Evolutionary conservation across 192 early-diverging fungal genomes (phyloP), one percentile per base, ranked within the genome.

Genomic region (Cetraspora pellucida): DNA sequence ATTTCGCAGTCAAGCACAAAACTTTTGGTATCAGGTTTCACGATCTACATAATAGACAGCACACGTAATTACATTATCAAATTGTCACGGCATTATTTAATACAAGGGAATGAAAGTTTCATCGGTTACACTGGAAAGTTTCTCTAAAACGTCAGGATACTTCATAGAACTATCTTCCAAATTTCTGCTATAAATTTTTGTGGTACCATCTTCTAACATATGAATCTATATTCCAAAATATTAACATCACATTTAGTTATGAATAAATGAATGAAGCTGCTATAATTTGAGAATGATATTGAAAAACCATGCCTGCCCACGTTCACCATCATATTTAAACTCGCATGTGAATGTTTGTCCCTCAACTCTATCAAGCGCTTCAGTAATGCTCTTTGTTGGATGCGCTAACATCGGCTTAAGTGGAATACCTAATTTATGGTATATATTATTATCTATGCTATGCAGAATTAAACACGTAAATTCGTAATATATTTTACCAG

Each of bases 371-470:
- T 98, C 90, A 84, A 99, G 78, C 23, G 98, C 93, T 70, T 99
- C 98, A 0, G 91, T 90, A 6, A 98, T 84, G 44, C 89, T 89
- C 81, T 98, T 98, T 55, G 97, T 98, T 10, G 97, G 97, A 86
- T 99, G 97, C 10, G 98, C 98, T 77, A 99, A 89, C 98, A 99
- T 99, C 11, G 98, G 98, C 72, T 99, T 98, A 17, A 98, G 85
- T 9, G 98, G 98, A 65, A 99, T 94, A 2, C 95, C 95, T 90
- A 60, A 17, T n/a, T 44, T 30, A 44, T 27, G 7, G 37, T 2
- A 0, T 7, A 8, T 37, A 66, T 66, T 43, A 46, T n/a, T n/a
- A 37, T 37, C 2, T 31, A 59, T 21, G 2, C 21, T 23, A 21
- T 10, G 25, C 1, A 59, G 25, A 59, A 59, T 11, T 11, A 25